Conservation (phyloP, 176 grass and related monocot species). For the Rhynchospora breviuscula region DNA sequence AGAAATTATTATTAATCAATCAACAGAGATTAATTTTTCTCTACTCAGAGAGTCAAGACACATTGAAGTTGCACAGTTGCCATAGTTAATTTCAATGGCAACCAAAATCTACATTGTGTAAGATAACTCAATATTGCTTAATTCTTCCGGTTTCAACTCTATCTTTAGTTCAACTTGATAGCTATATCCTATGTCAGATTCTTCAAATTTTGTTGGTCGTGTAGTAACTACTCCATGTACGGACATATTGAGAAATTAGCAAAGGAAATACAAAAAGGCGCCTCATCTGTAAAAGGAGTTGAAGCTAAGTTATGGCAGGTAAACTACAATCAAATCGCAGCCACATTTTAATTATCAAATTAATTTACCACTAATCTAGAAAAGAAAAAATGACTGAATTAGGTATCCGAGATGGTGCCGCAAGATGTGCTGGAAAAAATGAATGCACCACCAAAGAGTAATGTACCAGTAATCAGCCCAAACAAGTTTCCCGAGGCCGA, state of each 20-base stretch:
- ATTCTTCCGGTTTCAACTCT: background rate
- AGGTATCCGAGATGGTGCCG: conserved; percentile 43
- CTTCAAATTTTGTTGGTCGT: background rate
- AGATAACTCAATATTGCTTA: background rate
- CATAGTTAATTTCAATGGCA: background rate
- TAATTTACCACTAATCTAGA: background rate
- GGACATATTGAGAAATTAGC: conserved; percentile 82
- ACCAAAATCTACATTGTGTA: conserved; percentile 70
- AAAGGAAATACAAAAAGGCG: conserved; percentile 77
- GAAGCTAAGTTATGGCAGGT: conserved; percentile 90
- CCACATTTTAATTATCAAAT: background rate
- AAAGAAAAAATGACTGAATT: background rate
- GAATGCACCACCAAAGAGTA: conserved; percentile 34
- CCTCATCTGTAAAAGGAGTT: conserved; percentile 61
- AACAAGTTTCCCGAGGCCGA: conserved; percentile 38
- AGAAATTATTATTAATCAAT: background rate
- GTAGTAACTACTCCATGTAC: conserved; percentile 79
- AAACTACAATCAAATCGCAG: background rate
- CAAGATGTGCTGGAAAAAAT: conserved; percentile 40
- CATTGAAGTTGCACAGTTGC: background rate
- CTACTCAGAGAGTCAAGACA: background rate
- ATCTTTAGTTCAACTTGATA: background rate
- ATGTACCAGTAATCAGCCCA: conserved; percentile 36
- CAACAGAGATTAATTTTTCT: background rate
- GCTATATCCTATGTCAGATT: background rate